These are phyloP conservation scores for Ceratocystis papillata DNA, from an alignment of 2,329 filamentous ascomycete species.

Conservation along the genomic window DNA sequence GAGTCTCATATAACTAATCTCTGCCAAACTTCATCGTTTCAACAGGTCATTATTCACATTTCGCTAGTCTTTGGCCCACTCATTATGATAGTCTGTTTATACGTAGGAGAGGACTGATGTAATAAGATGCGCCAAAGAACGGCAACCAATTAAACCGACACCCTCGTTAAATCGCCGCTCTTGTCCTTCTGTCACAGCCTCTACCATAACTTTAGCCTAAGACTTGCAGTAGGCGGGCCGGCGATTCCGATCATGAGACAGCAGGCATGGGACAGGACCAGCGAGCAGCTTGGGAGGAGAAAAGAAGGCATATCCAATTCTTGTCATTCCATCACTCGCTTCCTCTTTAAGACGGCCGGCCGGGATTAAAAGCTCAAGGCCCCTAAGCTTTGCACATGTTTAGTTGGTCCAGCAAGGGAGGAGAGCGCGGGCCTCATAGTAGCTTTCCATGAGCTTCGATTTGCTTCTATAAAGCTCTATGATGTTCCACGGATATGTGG, in stretches of 20 bases:
- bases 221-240: neutral
- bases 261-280: neutral
- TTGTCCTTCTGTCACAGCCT: neutral
- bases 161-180: too few relatives aligned
- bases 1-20: neutral
- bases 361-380: neutral
- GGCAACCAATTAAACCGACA: neutral
- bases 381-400: too few relatives aligned
- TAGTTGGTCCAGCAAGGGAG: neutral
- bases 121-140: neutral
- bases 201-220: neutral
- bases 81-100: neutral
- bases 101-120: neutral
- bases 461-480: slow-evolving; percentile 12
- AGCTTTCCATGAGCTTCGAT: neutral
- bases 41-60: neutral
- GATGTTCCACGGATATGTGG: slow-evolving; percentile 2
- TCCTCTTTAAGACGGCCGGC: neutral
- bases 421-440: neutral
- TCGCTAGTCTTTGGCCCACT: neutral
- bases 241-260: slow-evolving; percentile 2
- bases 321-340: neutral
- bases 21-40: neutral
- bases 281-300: neutral
- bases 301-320: neutral